Percentiles rank a stretch among this genome's conserved stretches.
phyloP scores from a whole-genome alignment of 495 filamentous ascomycete species.

The Aspergillus conjunctus region DNA sequence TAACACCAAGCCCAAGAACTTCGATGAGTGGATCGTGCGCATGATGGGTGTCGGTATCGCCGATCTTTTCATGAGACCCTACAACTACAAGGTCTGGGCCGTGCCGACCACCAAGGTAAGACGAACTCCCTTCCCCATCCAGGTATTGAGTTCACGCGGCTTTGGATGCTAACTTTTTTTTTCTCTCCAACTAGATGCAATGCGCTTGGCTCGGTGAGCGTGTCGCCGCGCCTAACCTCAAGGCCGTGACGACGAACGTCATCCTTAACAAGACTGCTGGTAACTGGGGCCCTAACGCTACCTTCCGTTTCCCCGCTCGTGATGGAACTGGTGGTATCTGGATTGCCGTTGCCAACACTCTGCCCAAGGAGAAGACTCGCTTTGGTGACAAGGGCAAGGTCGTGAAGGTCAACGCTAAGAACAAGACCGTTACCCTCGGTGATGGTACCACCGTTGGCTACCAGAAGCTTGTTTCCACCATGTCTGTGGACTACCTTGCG shows the following conservation, averaged over 20 bases:
- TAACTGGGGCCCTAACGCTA: slow-evolving; percentile 97
- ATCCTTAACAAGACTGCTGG: slow-evolving; percentile 95
- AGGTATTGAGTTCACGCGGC: background rate
- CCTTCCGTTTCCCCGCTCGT: slow-evolving; percentile 95
- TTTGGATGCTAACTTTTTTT: background rate
- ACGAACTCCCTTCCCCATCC: background rate
- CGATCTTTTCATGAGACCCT: slow-evolving; percentile 97
- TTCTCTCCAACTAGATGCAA: slow-evolving; percentile 76
- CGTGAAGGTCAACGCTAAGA: slow-evolving; percentile 45
- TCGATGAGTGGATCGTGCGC: slow-evolving; percentile 97
- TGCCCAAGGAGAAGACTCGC: slow-evolving; percentile 87
- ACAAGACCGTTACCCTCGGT: slow-evolving; percentile 77
- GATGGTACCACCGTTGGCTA: slow-evolving; percentile 92
- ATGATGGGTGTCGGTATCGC: slow-evolving; percentile 90
- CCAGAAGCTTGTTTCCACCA: slow-evolving; percentile 89
- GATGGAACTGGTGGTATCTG: slow-evolving; percentile 98
- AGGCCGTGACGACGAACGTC: slow-evolving; percentile 91
- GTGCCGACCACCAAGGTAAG: slow-evolving; percentile 95
- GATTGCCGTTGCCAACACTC: slow-evolving; percentile 93
- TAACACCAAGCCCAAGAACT: slow-evolving; percentile 89
- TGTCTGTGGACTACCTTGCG: slow-evolving; percentile 90
- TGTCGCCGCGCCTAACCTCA: slow-evolving; percentile 95
- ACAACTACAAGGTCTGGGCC: slow-evolving; percentile 99
- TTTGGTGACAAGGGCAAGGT: slow-evolving; percentile 87
- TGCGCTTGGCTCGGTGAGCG: slow-evolving; percentile 98